Base-by-base conservation (phyloP, 2,329 filamentous ascomycete genomes). In the Orbilia ellipsospora region DNA sequence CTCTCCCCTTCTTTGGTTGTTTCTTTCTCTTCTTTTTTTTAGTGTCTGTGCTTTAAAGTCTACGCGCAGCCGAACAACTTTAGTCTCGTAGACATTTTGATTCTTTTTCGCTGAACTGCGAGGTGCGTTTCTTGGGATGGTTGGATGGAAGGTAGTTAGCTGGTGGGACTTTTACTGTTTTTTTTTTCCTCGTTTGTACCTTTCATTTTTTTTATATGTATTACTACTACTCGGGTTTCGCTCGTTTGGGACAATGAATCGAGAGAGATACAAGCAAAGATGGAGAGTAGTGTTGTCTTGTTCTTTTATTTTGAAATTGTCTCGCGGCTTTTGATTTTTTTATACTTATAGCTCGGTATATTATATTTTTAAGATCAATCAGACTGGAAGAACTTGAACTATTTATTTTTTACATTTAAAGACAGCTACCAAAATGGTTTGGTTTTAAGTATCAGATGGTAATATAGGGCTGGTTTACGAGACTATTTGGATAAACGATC, bases 171-270 rank as follows among this genome's bases (percentile, higher is more conserved):
- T 75, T 54, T 61, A 55, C 51, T 12, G 20, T 63, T 26, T 60
- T 69, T 40, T 59, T 40, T 52, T 44, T 63, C 15, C 31, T 51
- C 40, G 42, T 55, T 55, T 57, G 50, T 13, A 42, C 15, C 36
- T 54, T 64, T 50, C 57, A 12, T 20, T 56, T 36, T 56, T 48
- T 68, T 20, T 20, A 20, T 36, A 26, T 76, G 66, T 69, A 75
- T 57, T 75, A 75, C 70, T 75, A 75, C 70, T 75, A 67, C 69
- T 74, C 63, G 50, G 59, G 57, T 64, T 23, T 61, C 70, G 31
- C 69, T 73, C 69, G 57, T 63, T 73, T 36, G 10, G 23, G 45
- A 55, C 48, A 62, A 48, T 18, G 56, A 68, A 68, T 62, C 44
- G 48, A 60, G 57, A 40, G 40, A 23, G 70, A 63, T 59, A 62